Evolutionary conservation across 2,329 filamentous ascomycete genomes (phyloP).

Genomic region (Diaporthe longicolla): DNA sequence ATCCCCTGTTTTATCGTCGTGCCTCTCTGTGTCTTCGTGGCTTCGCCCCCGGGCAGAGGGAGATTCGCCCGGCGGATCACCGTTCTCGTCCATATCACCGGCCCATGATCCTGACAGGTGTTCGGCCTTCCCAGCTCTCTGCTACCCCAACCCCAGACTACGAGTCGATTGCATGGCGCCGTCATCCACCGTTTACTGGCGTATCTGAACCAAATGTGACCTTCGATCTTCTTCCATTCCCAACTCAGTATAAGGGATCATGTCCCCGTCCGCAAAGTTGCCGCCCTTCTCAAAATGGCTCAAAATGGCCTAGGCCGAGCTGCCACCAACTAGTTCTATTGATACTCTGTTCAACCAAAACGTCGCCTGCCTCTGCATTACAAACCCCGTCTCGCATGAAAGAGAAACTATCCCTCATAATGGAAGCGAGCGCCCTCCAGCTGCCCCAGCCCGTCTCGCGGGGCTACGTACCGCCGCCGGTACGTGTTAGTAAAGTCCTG

Average conservation of each 20-base stretch:
- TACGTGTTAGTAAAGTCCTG: constrained; percentile 99
- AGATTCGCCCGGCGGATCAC: neutral
- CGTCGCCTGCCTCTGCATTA: neutral
- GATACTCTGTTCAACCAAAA: neutral
- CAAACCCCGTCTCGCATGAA: constrained; percentile 5
- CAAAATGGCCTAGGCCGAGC: neutral
- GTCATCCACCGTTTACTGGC: neutral
- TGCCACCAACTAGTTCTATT: constrained; percentile 19
- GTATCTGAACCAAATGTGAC: no score
- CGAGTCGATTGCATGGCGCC: neutral
- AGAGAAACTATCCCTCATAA: constrained; percentile 70
- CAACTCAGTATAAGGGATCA: neutral
- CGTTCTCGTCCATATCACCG: neutral
- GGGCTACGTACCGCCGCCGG: constrained; percentile 93
- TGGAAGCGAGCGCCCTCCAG: constrained; percentile 90
- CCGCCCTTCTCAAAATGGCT: constrained; percentile 3
- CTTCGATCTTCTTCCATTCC: neutral
- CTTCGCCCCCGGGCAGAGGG: neutral
- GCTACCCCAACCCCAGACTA: neutral
- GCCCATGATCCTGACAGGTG: neutral
- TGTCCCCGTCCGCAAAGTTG: neutral
- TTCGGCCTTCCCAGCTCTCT: neutral
- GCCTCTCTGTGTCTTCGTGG: neutral
- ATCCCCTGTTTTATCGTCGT: constrained; percentile 3
- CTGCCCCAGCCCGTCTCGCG: constrained; percentile 88